Percentiles rank a stretch among this genome's conserved stretches.
phyloP scores from a whole-genome alignment of 306 rosid species.

The Astragalus membranaceus region DNA sequence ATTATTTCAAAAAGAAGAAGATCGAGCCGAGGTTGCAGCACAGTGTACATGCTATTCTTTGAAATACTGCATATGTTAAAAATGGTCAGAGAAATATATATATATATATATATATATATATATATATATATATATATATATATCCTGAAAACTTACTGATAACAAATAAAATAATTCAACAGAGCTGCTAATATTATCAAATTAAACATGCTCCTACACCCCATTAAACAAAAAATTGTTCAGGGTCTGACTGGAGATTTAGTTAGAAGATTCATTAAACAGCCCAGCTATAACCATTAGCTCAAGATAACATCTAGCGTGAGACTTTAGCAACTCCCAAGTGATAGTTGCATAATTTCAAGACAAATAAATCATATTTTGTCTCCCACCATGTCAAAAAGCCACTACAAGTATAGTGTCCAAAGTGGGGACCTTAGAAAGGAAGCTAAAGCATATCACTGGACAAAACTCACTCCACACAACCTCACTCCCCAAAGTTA shows the following conservation, averaged over 20 bases:
- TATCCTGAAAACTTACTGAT: neutral
- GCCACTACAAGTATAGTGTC: neutral
- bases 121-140: no score
- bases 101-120: no score
- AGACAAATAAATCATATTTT: neutral
- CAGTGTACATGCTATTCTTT: slow-evolving; percentile 73
- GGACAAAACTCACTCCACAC: neutral
- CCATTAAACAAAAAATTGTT: neutral
- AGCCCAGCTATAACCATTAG: neutral
- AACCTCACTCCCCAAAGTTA: neutral
- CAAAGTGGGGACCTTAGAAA: neutral
- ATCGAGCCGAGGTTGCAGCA: slow-evolving; percentile 86
- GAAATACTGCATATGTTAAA: slow-evolving; percentile 62
- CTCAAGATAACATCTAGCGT: neutral
- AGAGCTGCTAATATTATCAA: neutral
- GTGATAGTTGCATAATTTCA: neutral
- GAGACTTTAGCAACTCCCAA: neutral
- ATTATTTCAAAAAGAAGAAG: slow-evolving; percentile 86
- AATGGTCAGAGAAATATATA: slow-evolving; percentile 5
- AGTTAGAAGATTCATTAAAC: neutral
- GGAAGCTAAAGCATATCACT: neutral
- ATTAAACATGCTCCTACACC: neutral
- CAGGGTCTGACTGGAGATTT: neutral
- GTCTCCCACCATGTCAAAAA: neutral
- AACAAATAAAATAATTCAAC: neutral